These are phyloP conservation scores for Spergularia bocconei DNA, from an alignment of 148 eudicot genomes.

Conservation along the genomic window DNA sequence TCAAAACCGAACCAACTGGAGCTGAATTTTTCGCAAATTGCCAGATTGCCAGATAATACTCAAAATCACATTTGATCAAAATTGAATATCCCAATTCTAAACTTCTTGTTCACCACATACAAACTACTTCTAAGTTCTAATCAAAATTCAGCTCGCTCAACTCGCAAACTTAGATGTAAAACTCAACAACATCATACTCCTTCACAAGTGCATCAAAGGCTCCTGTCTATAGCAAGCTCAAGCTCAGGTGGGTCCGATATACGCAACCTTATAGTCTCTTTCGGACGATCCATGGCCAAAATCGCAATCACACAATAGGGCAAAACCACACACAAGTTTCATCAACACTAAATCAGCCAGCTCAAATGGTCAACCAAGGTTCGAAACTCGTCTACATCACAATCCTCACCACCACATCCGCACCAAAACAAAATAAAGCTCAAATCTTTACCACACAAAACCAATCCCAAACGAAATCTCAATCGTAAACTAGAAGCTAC, in stretches of 20 bases:
- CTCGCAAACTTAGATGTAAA: neutral
- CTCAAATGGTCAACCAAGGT: neutral
- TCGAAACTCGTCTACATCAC: constrained; percentile 1
- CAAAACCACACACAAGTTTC: neutral
- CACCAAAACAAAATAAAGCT: neutral
- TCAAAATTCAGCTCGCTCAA: neutral
- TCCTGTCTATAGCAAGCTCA: no score
- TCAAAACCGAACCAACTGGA: no score
- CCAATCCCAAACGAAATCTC: neutral
- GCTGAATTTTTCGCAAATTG: no score
- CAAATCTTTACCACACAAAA: neutral
- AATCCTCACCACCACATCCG: neutral
- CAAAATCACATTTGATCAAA: no score
- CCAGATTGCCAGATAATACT: no score
- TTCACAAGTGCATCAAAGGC: no score
- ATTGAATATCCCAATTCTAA: no score
- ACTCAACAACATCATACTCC: no score
- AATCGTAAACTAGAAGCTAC: neutral
- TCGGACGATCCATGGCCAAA: no score
- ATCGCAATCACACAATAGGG: neutral
- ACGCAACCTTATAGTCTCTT: no score
- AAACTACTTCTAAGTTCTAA: neutral
- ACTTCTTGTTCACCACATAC: neutral
- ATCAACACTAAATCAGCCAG: neutral
- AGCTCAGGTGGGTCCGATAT: no score